Base-by-base conservation (phyloP, 164 flowering plant species). In the Akebia trifoliata region DNA sequence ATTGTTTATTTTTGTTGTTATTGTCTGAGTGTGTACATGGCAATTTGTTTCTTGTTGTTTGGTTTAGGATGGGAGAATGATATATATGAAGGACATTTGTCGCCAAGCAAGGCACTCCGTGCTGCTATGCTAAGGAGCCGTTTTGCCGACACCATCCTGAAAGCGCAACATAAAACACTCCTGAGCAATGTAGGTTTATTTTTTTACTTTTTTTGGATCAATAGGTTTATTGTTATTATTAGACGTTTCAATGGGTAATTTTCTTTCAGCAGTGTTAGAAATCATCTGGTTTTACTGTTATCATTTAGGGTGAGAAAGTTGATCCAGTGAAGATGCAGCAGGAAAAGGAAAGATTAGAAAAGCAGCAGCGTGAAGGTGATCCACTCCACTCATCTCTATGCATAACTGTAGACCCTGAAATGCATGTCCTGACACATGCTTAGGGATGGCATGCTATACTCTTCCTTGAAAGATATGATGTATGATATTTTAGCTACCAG, bases 71-170 rank as follows among this genome's bases (percentile, higher is more conserved):
- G 71, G 45, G 36, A 15, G 10, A 51, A 54, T 34, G 42, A 70
- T 43, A 14, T 45, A 15, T 54, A 57, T 61, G 85, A 81, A 47
- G 72, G 68, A 24, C 86, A 65, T 31, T 47, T 83, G 61, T 81
- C 95, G 18, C 93, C 95, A 5, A 70, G 69, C 56, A 89, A 78
- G 65, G 96, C 95, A 51, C 82, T 85, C 6, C 90, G 98, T 45
- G 90, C 82, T 71, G 98, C 95, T 55, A 69, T 69, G 63, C 68
- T 92, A 10, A 92, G 73, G 69, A 75, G 76, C 37, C 96, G 96
- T 17, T 91, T 84, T 77, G 96, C 96, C 6, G 87, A 74, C 56
- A 84, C 88, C 18, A 91, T 91, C 30, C 54, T 79, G 52, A 91
- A 81, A 71, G 96, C 97, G 8, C 84, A 77, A 39, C 81, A 85